A percentile compares a stretch with the other conserved stretches of the same genome.
These are phyloP conservation scores for Globisporangium acanthophoron DNA, from an alignment of 352 stramenopile genomes.

Conservation along the genomic window DNA sequence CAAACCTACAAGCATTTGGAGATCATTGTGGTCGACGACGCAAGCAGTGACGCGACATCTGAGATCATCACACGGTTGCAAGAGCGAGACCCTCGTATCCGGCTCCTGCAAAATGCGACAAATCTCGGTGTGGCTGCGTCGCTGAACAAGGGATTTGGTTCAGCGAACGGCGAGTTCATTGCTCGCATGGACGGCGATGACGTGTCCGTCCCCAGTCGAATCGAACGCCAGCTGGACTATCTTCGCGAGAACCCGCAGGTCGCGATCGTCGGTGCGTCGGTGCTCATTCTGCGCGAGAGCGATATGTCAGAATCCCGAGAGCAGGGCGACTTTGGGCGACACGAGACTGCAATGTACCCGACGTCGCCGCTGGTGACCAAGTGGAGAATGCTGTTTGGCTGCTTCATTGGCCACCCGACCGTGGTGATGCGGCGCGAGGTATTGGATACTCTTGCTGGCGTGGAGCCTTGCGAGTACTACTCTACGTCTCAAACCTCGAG, in stretches of 20 bases:
- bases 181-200: slow-evolving; percentile 88
- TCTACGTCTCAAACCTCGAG: slow-evolving; percentile 26
- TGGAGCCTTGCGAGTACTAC: slow-evolving; percentile 25
- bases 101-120: slow-evolving; percentile 34
- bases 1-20: slow-evolving; percentile 46
- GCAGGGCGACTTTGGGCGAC: not conserved
- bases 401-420: slow-evolving; percentile 68
- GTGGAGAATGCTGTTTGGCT: slow-evolving; percentile 79
- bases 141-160: slow-evolving; percentile 63
- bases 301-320: not conserved
- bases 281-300: slow-evolving; percentile 21
- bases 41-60: slow-evolving; percentile 37
- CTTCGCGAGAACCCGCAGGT: slow-evolving; percentile 32
- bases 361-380: slow-evolving; percentile 47
- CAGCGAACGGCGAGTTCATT: slow-evolving; percentile 44
- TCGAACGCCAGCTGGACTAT: slow-evolving; percentile 48
- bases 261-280: slow-evolving; percentile 32
- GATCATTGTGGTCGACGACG: slow-evolving; percentile 71
- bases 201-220: slow-evolving; percentile 43
- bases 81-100: slow-evolving; percentile 23
- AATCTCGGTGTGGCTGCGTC: slow-evolving; percentile 57
- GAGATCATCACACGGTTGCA: slow-evolving; percentile 44
- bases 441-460: slow-evolving; percentile 18
- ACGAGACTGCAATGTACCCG: slow-evolving; percentile 37
- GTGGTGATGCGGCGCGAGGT: slow-evolving; percentile 67